Percentiles rank a stretch among this genome's conserved stretches.
These are phyloP conservation scores for Naganishia sp. DNA, from an alignment of 1,284 basidiomycete genomes.

Conservation along the genomic window DNA sequence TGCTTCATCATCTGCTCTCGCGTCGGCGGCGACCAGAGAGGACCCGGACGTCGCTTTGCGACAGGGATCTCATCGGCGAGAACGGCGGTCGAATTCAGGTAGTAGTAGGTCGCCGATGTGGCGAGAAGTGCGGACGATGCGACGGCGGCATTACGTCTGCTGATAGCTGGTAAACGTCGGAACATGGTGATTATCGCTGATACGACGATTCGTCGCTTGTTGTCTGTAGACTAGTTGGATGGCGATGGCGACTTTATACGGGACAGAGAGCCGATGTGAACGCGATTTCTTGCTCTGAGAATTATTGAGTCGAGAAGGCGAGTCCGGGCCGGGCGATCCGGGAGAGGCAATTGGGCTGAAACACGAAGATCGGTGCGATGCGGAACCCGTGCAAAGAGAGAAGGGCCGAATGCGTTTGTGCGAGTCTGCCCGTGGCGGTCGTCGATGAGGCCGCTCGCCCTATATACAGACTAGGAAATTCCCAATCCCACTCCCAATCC, in stretches of 20 bases:
- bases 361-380: conserved; percentile 27
- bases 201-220: not conserved
- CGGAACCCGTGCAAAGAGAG: conserved; percentile 1
- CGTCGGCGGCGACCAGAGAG: conserved; percentile 56
- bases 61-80: conserved; percentile 36
- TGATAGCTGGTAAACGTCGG: conserved; percentile 28
- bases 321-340: conserved; percentile 29
- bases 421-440: conserved; percentile 7
- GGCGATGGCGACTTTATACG: not conserved
- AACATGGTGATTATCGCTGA: conserved; percentile 27
- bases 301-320: conserved; percentile 13
- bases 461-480: conserved; percentile 1
- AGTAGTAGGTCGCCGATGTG: conserved; percentile 28
- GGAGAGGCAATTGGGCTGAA: conserved; percentile 18
- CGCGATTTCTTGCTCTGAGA: not conserved
- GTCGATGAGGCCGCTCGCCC: not conserved
- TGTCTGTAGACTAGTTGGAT: not conserved
- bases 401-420: not conserved
- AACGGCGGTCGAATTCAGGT: conserved; percentile 25
- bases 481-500: not conserved
- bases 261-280: no score
- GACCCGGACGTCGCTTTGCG: conserved; percentile 50
- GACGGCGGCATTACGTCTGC: conserved; percentile 24
- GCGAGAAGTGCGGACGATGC: conserved; percentile 24
- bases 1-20: conserved; percentile 56